phyloP scores from a whole-genome alignment of 2,329 filamentous ascomycete genomes.

The Chaetomiaceae sp. region DNA sequence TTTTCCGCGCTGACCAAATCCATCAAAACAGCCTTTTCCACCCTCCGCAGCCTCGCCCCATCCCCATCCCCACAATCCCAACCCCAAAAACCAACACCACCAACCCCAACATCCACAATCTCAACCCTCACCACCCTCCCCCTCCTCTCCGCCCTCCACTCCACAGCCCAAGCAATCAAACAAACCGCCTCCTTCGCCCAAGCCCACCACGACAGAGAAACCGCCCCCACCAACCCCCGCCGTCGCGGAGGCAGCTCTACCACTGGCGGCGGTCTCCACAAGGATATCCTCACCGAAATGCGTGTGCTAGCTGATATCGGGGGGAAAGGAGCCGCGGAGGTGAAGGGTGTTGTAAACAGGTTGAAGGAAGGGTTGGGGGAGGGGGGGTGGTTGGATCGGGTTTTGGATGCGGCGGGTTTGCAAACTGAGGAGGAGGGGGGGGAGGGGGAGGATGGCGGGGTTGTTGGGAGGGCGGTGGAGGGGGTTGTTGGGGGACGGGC shows the following conservation, averaged over 20 bases:
- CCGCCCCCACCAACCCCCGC: conserved; percentile 32
- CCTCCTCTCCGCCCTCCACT: conserved; percentile 11
- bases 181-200: conserved; percentile 31
- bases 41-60: conserved; percentile 16
- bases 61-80: too few relatives aligned
- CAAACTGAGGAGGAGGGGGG: conserved; percentile 19
- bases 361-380: conserved; percentile 30
- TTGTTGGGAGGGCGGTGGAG: conserved; percentile 25
- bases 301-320: conserved; percentile 29
- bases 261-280: conserved; percentile 31
- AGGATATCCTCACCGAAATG: conserved; percentile 32
- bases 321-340: conserved; percentile 24
- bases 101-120: not conserved
- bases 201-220: conserved; percentile 30
- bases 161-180: conserved; percentile 31
- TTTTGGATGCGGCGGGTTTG: conserved; percentile 35
- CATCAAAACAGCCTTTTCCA: conserved; percentile 18
- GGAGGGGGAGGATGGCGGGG: conserved; percentile 20
- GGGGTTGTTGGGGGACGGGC: conserved; percentile 28
- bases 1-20: conserved; percentile 11
- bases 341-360: conserved; percentile 32
- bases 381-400: conserved; percentile 35
- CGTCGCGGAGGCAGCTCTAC: too few relatives aligned
- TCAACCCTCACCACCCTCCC: not conserved
- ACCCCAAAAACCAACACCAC: not conserved